phyloP scores from a whole-genome alignment of 306 rosid genomes.

The Corylus americana region DNA sequence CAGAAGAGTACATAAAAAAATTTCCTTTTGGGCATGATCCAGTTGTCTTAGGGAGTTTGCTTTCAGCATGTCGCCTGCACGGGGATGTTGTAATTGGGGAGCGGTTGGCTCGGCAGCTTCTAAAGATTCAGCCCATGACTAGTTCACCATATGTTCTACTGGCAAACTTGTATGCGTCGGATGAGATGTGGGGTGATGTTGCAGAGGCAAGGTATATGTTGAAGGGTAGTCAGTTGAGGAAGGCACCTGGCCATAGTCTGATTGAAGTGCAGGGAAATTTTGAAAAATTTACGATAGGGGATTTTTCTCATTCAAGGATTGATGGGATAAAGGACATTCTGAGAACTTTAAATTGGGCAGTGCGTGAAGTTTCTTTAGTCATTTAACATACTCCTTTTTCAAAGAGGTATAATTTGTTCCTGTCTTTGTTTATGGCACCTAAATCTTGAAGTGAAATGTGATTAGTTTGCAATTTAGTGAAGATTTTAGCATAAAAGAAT shows the following conservation, averaged over 20 bases:
- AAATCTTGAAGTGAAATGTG: neutral
- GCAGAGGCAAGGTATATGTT: constrained; percentile 37
- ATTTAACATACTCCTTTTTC: constrained; percentile 1
- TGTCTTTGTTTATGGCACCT: neutral
- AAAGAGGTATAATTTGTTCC: neutral
- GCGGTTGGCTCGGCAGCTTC: constrained; percentile 35
- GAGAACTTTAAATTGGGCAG: constrained; percentile 20
- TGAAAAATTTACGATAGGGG: constrained; percentile 34
- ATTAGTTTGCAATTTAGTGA: neutral
- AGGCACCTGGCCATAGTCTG: constrained; percentile 40
- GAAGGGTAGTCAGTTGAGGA: constrained; percentile 42
- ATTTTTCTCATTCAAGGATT: constrained; percentile 33
- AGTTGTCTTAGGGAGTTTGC: constrained; percentile 42
- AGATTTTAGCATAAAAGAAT: neutral
- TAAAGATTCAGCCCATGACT: constrained; percentile 29
- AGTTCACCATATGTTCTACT: constrained; percentile 43
- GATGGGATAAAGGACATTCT: constrained; percentile 30
- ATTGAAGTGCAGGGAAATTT: constrained; percentile 40
- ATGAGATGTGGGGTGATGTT: constrained; percentile 45
- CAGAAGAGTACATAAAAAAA: constrained; percentile 38
- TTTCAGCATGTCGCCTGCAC: constrained; percentile 45
- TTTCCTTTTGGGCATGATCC: constrained; percentile 34
- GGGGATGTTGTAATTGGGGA: constrained; percentile 37
- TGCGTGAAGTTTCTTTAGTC: constrained; percentile 18
- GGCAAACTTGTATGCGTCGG: constrained; percentile 47